Evolutionary conservation across 768 basidiomycete genomes (phyloP), one percentile per base, ranked within the genome.

Genomic region (Cubamyces lactineus): DNA sequence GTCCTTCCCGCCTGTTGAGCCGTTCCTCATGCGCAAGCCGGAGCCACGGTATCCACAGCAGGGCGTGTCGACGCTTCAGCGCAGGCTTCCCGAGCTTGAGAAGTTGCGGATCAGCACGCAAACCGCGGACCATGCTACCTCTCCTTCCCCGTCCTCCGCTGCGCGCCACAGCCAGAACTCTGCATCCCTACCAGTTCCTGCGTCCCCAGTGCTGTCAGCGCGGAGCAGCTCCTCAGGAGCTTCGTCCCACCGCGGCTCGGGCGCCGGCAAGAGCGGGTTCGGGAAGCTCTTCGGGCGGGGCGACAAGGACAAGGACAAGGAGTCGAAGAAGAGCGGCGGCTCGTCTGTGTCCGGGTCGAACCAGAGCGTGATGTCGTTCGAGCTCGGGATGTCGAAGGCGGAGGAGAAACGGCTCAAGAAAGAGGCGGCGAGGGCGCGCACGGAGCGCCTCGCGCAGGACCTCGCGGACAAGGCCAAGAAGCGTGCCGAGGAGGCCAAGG

Each of bases 331-430:
- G 51, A 54, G 53, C 57, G 40, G 53, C 56, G 40, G 53, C 56
- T 41, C 55, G 24, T 49, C 48, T 30, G 38, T 59, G 57, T 39
- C 30, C 54, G 15, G n/a, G 19, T 66, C 65, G 38, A 52, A 63
- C 39, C 40, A 61, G 52, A 62, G 41, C 55, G 58, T 60, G 42
- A 16, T 51, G 50, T 66, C 57, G 53, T 30, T 62, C 60, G 43
- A 61, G 30, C 40, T 59, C 41, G 57, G 41, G 49, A n/a, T 38
- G 49, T 45, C 59, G 47, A 69, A 67, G 59, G 69, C 71, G 45
- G 83, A 82, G 59, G 72, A 75, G 65, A 84, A 80, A 71, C 70
- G 66, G 64, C 72, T 72, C 57, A 83, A 77, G 70, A 78, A 78
- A 67, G 77, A 78, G 11, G 74, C 78, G 53, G 71, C 75, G 50